Evolutionary conservation across 805 yeast genomes (phyloP), one percentile per base, ranked within the genome.

Genomic region (Myxozyma sirexii): DNA sequence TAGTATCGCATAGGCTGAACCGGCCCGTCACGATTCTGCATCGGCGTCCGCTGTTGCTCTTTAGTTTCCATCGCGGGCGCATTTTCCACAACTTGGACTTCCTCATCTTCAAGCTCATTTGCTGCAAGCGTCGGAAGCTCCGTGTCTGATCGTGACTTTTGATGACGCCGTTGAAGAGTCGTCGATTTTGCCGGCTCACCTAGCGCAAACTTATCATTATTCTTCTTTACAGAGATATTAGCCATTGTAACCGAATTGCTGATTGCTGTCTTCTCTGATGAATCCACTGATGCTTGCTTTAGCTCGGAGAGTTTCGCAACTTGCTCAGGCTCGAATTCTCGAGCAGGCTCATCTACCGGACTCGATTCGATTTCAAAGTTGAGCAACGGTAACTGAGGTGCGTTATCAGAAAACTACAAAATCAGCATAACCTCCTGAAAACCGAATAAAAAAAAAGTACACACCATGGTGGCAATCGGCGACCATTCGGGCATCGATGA

Each of bases 401-500:
- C 50, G 10, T 46, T 46, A 27, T 29, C 42, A 37, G 52, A 37
- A 37, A 47, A 47, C 52, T 46, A 31, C 2, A 29, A 17, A 12
- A 44, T 44, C 7, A 46, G 50, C 5, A 31, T 29, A 17, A 6
- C 6, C n/a, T 29, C 24, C 5, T 21, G 12, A 17, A 43, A 5
- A 3, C 2, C n/a, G 13, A 43, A 42, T 6, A n/a, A 6, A 6
- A 4, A 17, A 38, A 19, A 26, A n/a, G 12, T 19, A 21, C 43
- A 19, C 23, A 55, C 58, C 49, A 31, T 47, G 2, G 39, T 19
- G 4, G 23, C 41, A 33, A 47, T 39, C 5, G 58, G 58, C 5
- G 53, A 47, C 58, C 58, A 55, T 13, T 55, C 58, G 3, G 58
- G 58, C 58, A 55, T 55, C 5, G 58, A 55, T 4, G 58, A 55